These are phyloP conservation scores for Phanerochaete carnosa DNA, from an alignment of 768 basidiomycete genomes.

Conservation along the genomic window DNA sequence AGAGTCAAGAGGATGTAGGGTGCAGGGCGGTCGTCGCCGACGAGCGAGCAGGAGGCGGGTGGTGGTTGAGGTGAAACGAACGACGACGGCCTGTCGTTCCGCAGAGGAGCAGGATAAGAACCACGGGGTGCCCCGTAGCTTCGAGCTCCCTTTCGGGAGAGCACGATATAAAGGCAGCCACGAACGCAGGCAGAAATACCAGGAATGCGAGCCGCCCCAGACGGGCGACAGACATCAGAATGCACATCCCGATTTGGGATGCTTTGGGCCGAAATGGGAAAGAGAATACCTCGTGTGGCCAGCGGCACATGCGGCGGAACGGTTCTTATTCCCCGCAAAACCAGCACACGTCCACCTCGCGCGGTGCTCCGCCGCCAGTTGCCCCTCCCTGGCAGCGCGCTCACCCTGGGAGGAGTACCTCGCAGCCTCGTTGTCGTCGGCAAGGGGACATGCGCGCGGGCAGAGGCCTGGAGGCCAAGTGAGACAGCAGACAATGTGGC, in stretches of 20 bases:
- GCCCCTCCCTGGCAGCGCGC: not conserved
- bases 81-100: not conserved
- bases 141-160: not conserved
- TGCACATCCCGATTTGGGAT: not conserved
- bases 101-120: not conserved
- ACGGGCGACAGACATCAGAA: not conserved
- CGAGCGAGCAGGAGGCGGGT: slow-evolving; percentile 2
- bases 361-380: not conserved
- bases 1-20: not conserved
- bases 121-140: not conserved
- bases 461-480: not conserved
- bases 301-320: not conserved
- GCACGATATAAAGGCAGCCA: not conserved
- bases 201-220: not conserved
- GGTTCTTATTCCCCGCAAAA: not conserved
- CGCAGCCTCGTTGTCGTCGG: no score
- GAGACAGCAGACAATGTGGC: no score
- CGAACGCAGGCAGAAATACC: not conserved
- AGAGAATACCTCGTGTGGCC: not conserved
- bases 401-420: no score
- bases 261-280: not conserved
- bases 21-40: not conserved
- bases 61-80: slow-evolving; percentile 2
- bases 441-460: not conserved
- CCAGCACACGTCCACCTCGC: not conserved